These are phyloP conservation scores for Rhododendron mucronatum DNA, from an alignment of 148 eudicot genomes.

Conservation along the genomic window DNA sequence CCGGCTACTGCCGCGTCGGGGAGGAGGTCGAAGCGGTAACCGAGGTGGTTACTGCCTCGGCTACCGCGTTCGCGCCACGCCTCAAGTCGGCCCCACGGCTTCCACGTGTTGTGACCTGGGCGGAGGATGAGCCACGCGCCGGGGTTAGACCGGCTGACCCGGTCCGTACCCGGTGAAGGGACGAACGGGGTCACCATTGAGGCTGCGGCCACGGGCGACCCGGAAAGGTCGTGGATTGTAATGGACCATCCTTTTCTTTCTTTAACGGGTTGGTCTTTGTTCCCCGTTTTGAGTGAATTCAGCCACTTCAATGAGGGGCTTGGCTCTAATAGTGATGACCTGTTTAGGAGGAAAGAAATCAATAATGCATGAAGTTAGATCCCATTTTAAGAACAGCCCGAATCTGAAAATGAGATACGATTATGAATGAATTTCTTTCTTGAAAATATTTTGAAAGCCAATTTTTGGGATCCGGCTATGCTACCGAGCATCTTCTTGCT, in stretches of 20 bases:
- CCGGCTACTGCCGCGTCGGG: conserved; percentile 37
- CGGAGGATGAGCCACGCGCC: conserved; percentile 94
- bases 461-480: not conserved
- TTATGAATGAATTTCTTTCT: not conserved
- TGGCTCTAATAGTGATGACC: conserved; percentile 54
- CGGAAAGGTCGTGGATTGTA: conserved; percentile 84
- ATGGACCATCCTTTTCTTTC: conserved; percentile 94
- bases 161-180: conserved; percentile 65
- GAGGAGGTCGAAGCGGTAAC: conserved; percentile 65
- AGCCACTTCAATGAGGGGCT: conserved; percentile 61
- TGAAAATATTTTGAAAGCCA: not conserved
- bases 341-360: conserved; percentile 10
- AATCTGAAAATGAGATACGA: not conserved
- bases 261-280: conserved; percentile 26
- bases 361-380: not conserved
- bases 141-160: conserved; percentile 72
- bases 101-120: conserved; percentile 80
- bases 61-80: conserved; percentile 63
- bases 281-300: conserved; percentile 28
- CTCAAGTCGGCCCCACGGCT: conserved; percentile 94
- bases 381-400: not conserved
- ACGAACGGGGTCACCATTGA: conserved; percentile 97
- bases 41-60: conserved; percentile 29
- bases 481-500: no score
- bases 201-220: conserved; percentile 81